Evolutionary conservation across 306 rosid species (phyloP).

Genomic region (Pterocarpus santalinus): DNA sequence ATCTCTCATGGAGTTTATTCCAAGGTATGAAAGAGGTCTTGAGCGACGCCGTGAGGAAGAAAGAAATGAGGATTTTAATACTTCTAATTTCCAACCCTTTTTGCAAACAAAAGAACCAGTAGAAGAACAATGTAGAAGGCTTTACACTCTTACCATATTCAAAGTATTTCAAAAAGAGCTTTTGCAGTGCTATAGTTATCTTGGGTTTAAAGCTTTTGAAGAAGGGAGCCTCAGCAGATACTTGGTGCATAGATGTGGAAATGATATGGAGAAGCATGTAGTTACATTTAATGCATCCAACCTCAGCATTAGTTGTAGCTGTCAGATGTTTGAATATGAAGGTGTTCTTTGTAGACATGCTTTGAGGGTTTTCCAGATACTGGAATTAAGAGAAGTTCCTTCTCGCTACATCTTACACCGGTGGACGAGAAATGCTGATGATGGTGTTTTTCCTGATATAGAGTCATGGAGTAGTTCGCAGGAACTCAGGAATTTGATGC

Average conservation of each 20-base stretch:
- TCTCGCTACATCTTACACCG: slow-evolving; percentile 82
- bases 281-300: slow-evolving; percentile 72
- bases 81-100: slow-evolving; percentile 77
- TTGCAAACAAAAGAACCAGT: slow-evolving; percentile 92
- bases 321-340: slow-evolving; percentile 96
- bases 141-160: slow-evolving; percentile 80
- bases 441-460: slow-evolving; percentile 74
- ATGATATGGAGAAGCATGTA: slow-evolving; percentile 74
- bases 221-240: slow-evolving; percentile 77
- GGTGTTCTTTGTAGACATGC: slow-evolving; percentile 91
- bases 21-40: slow-evolving; percentile 82
- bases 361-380: slow-evolving; percentile 85
- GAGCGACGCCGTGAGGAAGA: slow-evolving; percentile 92
- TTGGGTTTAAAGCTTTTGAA: slow-evolving; percentile 84
- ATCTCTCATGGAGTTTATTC: slow-evolving; percentile 74
- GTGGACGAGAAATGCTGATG: slow-evolving; percentile 92
- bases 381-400: slow-evolving; percentile 87
- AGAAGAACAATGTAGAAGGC: slow-evolving; percentile 90
- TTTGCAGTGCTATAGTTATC: slow-evolving; percentile 84
- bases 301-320: slow-evolving; percentile 74
- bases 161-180: slow-evolving; percentile 93
- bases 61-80: slow-evolving; percentile 82
- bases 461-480: slow-evolving; percentile 76
- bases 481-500: slow-evolving; percentile 82
- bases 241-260: slow-evolving; percentile 81